Percentiles rank a stretch among this genome's conserved stretches.
Evolutionary conservation across 495 filamentous ascomycete genomes (phyloP).

Genomic region (Neurospora intermedia): DNA sequence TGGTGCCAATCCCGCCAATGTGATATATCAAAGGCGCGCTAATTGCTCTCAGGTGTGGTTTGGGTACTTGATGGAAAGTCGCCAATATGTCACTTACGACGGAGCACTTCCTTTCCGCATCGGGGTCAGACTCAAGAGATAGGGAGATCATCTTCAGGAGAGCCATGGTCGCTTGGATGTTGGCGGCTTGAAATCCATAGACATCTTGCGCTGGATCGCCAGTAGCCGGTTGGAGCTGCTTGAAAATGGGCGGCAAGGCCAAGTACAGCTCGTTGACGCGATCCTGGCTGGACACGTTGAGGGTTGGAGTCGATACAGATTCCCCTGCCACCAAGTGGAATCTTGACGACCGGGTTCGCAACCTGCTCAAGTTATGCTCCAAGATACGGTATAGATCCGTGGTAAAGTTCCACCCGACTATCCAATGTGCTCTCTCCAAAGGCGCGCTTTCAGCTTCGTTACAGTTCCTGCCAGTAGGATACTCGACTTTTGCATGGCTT

Average conservation of each 20-base stretch:
- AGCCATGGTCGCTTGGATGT: conserved; percentile 40
- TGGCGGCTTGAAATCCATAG: conserved; percentile 43
- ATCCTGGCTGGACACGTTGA: conserved; percentile 25
- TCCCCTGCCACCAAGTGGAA: conserved; percentile 13
- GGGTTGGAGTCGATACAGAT: conserved; percentile 13
- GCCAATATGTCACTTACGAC: conserved; percentile 38
- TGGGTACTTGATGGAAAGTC: conserved; percentile 34
- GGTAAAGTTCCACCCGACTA: conserved; percentile 42
- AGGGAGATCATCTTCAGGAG: conserved; percentile 41
- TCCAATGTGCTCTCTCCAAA: conserved; percentile 27
- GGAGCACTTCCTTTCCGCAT: conserved; percentile 35
- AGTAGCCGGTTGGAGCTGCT: conserved; percentile 22
- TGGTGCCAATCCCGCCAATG: conserved; percentile 38
- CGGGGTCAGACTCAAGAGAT: conserved; percentile 26
- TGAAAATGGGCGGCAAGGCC: conserved; percentile 29
- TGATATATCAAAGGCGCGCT: conserved; percentile 42
- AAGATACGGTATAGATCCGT: conserved; percentile 42
- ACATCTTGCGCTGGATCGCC: conserved; percentile 27
- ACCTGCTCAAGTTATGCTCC: conserved; percentile 33
- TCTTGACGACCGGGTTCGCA: conserved; percentile 10
- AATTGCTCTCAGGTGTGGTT: conserved; percentile 36
- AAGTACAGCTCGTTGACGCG: conserved; percentile 30
- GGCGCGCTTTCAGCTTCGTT: conserved; percentile 9
- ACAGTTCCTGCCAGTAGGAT: conserved; percentile 37
- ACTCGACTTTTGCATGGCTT: conserved; percentile 31